Evolutionary conservation across 371 early-diverging fungal species (phyloP), one percentile per base, ranked within the genome.

Genomic region (Batkoa obscura): DNA sequence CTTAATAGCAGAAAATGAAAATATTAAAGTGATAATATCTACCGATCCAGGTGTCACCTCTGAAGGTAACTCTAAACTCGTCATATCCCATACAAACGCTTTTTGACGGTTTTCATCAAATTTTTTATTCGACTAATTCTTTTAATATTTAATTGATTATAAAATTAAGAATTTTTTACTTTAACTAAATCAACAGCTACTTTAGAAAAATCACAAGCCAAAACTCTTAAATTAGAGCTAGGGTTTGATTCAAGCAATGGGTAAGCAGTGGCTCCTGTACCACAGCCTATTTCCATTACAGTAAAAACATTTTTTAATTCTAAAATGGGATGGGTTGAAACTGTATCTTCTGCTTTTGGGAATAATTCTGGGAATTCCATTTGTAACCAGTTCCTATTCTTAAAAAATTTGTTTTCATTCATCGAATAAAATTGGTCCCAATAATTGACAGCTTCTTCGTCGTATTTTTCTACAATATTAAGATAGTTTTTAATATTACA

Each of bases 191-290:
- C 80, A 0, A 90, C 73, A 0, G 91, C 91, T 32, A 78, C 73
- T 33, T 72, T 69, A 2, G 88, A 85, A 58, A 90, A 88, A 60
- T 90, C 91, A 59, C 89, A 88, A 17, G 85, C 84, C 62, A 83
- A 84, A 45, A 84, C 76, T 47, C 72, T 77, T 31, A 90, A 47
- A 15, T 71, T 62, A 9, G 73, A 69, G 39, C 73, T 69, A 0
- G 80, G 74, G 60, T 88, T 85, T 37, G 72, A 69, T 43, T 84
- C 83, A 31, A 95, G 59, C 6, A 89, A 69, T 1, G 97, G 97
- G 68, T 83, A 94, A 39, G 90, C 72, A 74, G 94, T 94, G 68
- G 93, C 94, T 47, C 97, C 97, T 0, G 94, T 94, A 39, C 95
- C 97, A 66, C 97, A 97, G 37, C 97, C 97, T 41, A 89, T 72